These are phyloP conservation scores for Chrysosporium keratinophilum DNA, from an alignment of 2,329 filamentous ascomycete genomes.

Conservation along the genomic window DNA sequence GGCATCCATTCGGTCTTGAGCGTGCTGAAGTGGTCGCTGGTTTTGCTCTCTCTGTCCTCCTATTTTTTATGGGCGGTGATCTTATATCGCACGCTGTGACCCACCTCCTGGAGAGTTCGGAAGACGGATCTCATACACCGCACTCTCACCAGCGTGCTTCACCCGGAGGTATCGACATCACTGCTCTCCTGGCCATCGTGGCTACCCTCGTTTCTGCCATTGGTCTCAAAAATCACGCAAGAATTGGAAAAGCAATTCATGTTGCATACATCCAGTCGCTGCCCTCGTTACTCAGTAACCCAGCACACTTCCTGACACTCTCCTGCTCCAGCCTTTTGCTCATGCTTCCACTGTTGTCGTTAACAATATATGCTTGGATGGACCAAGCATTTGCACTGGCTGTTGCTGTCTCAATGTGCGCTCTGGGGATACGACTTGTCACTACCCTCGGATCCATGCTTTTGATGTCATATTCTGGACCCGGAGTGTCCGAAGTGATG, in stretches of 20 bases:
- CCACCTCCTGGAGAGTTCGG: slow-evolving; percentile 72
- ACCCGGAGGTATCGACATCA: slow-evolving; percentile 67
- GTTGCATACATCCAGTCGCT: slow-evolving; percentile 72
- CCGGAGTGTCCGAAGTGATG: slow-evolving; percentile 61
- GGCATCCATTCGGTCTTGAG: slow-evolving; percentile 87
- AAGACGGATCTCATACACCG: slow-evolving; percentile 62
- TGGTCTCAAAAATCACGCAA: slow-evolving; percentile 75
- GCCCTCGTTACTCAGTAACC: slow-evolving; percentile 82
- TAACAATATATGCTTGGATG: slow-evolving; percentile 71
- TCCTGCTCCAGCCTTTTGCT: slow-evolving; percentile 74
- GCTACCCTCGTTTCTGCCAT: slow-evolving; percentile 81
- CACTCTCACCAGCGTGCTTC: slow-evolving; percentile 58
- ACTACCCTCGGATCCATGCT: slow-evolving; percentile 85
- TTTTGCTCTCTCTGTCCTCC: slow-evolving; percentile 88
- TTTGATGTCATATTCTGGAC: slow-evolving; percentile 70
- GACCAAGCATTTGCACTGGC: slow-evolving; percentile 71
- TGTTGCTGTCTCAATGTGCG: slow-evolving; percentile 81
- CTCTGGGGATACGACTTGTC: slow-evolving; percentile 71
- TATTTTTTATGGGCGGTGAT: slow-evolving; percentile 96
- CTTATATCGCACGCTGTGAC: slow-evolving; percentile 88
- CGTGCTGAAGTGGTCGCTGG: slow-evolving; percentile 87
- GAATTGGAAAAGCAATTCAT: slow-evolving; percentile 84
- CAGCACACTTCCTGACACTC: slow-evolving; percentile 86
- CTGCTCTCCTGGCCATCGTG: slow-evolving; percentile 68
- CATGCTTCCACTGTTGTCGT: slow-evolving; percentile 67